These are phyloP conservation scores for Penicillium sp. DNA, from an alignment of 2,329 filamentous ascomycete genomes.

Conservation along the genomic window DNA sequence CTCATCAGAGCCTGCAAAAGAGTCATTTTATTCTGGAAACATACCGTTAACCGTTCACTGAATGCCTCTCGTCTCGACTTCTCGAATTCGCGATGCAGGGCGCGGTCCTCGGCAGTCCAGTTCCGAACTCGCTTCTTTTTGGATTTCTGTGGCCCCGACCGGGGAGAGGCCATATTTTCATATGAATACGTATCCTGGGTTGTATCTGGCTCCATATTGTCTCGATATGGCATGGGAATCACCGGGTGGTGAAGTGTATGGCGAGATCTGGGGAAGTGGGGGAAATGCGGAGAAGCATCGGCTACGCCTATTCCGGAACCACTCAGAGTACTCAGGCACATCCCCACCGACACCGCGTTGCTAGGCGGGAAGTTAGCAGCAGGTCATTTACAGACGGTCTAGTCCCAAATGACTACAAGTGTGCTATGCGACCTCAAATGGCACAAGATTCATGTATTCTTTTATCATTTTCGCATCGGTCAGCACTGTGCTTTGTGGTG, in stretches of 20 bases:
- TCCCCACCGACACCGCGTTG: not conserved
- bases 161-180: not conserved
- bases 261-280: slow-evolving; percentile 18
- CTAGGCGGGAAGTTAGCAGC: not conserved
- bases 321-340: not conserved
- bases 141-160: not conserved
- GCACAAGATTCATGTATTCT: no score
- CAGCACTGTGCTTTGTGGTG: no score
- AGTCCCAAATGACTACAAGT: not conserved
- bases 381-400: not conserved
- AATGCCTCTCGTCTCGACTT: slow-evolving; percentile 49
- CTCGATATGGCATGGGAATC: not conserved
- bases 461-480: no score
- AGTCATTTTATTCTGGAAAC: not conserved
- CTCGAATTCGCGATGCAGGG: slow-evolving; percentile 48
- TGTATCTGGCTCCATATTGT: slow-evolving; percentile 2
- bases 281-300: slow-evolving; percentile 16
- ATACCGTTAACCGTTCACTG: slow-evolving; percentile 43
- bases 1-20: not conserved
- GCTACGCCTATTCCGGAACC: slow-evolving; percentile 1
- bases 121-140: slow-evolving; percentile 22
- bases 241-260: not conserved
- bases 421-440: no score
- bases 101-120: slow-evolving; percentile 46
- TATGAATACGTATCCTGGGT: not conserved